Conservation (phyloP, 345 rosid species). For the Euclidium syriacum region DNA sequence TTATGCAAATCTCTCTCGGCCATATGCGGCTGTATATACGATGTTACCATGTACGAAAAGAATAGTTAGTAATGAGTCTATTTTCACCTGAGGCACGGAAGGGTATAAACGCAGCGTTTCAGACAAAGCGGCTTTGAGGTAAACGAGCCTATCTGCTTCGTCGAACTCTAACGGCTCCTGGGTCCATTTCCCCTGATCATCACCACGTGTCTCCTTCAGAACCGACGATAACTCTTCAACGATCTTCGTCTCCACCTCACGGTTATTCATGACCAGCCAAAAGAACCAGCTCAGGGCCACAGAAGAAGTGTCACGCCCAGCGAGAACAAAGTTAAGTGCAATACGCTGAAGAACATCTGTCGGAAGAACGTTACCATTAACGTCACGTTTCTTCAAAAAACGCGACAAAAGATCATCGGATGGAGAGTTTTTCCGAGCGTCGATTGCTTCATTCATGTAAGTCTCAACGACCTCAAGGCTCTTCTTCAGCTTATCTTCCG, state of each 20-base stretch:
- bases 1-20: neutral
- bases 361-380: conserved; percentile 50
- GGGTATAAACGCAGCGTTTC: conserved; percentile 92
- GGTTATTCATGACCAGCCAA: conserved; percentile 78
- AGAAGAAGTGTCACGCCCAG: conserved; percentile 91
- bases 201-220: conserved; percentile 62
- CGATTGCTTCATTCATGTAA: conserved; percentile 69
- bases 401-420: conserved; percentile 84
- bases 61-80: neutral
- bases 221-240: conserved; percentile 53
- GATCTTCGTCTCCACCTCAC: conserved; percentile 57
- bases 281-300: conserved; percentile 95
- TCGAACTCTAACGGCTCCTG: conserved; percentile 72
- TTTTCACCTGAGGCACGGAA: conserved; percentile 60
- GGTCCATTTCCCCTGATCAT: conserved; percentile 50
- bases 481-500: conserved; percentile 47
- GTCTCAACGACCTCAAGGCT: conserved; percentile 55
- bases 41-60: neutral
- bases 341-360: conserved; percentile 67
- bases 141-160: conserved; percentile 65
- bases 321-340: conserved; percentile 87
- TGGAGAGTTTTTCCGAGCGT: conserved; percentile 57
- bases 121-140: conserved; percentile 82
- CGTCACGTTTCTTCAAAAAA: conserved; percentile 74
- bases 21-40: conserved; percentile 4